Evolutionary conservation across 2,329 filamentous ascomycete genomes (phyloP), one percentile per base, ranked within the genome.

Genomic region (Epichloe elymi): DNA sequence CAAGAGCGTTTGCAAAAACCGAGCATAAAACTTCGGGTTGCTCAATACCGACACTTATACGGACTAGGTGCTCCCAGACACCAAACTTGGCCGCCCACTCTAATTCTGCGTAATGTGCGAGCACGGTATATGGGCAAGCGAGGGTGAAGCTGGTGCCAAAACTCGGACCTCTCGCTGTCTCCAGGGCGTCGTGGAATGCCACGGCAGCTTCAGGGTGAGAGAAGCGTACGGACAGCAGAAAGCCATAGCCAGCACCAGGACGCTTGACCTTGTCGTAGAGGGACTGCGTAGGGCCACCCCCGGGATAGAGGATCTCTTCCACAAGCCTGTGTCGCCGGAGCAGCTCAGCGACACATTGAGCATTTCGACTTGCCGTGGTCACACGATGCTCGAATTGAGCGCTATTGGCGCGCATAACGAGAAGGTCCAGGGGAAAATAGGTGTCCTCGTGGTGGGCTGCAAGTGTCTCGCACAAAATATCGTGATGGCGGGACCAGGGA

Each of bases 191-290:
- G 55, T 71, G 75, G 51, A 76, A 77, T 0, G 65, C 64, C 4
- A 52, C 56, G 0, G 71, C 65, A 0, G 61, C 50, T 3, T 59
- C 60, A 0, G 68, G 35, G 10, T 57, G 62, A 10, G 60, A 58
- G 35, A 78, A 70, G 48, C 76, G 71, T 11, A 77, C 56, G 38
- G 61, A 69, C 23, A 78, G 62, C 0, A 78, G 65, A 55, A 70
- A 74, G 5, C 75, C 74, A 56, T 74, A 74, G 1, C 74, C 74
- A 0, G 73, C 70, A 15, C 3, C 35, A 15, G 35, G 14, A 15
- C 35, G 35, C 35, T 37, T 37, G 10, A 58, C 63, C 54, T 75
- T 73, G 0, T 74, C 72, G 1, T 58, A 35, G 1, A 70, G 63
- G 2, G 61, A 39, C n/a, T 53, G 59, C 8, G 63, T 53, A 14